Conservation (phyloP, 2,329 filamentous ascomycete genomes). For the Colletotrichum musae region DNA sequence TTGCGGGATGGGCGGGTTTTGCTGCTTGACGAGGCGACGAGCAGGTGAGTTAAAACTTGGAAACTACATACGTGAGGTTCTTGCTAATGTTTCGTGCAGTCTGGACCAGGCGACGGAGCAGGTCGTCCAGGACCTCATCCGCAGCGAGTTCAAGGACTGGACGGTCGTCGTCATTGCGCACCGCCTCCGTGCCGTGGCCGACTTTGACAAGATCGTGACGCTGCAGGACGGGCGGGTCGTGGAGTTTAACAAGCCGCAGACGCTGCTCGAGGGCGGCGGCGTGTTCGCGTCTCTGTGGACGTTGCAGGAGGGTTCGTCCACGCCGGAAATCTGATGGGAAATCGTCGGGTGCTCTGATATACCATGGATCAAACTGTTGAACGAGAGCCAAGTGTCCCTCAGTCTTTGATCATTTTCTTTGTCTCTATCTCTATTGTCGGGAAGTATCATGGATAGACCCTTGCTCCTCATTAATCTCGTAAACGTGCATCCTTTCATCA, state of each 20-base stretch:
- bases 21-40: slow-evolving; percentile 56
- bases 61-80: not conserved
- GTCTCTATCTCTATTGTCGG: too few relatives aligned
- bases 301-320: slow-evolving; percentile 16
- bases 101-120: slow-evolving; percentile 52
- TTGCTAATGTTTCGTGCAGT: slow-evolving; percentile 33
- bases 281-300: slow-evolving; percentile 30
- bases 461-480: not conserved
- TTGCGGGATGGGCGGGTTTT: slow-evolving; percentile 47
- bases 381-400: too few relatives aligned
- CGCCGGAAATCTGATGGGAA: too few relatives aligned
- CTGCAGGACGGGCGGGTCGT: slow-evolving; percentile 28
- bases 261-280: slow-evolving; percentile 14
- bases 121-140: slow-evolving; percentile 49
- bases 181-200: slow-evolving; percentile 62
- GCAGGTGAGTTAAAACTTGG: slow-evolving; percentile 46
- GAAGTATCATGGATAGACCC: not conserved
- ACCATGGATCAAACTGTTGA: too few relatives aligned
- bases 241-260: slow-evolving; percentile 17
- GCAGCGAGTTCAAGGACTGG: slow-evolving; percentile 48
- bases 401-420: too few relatives aligned
- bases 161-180: slow-evolving; percentile 64
- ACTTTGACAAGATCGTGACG: slow-evolving; percentile 63
- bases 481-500: not conserved
- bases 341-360: too few relatives aligned